Base-by-base conservation (phyloP, 192 early-diverging fungal genomes). In the Rhizophagus clarus region DNA sequence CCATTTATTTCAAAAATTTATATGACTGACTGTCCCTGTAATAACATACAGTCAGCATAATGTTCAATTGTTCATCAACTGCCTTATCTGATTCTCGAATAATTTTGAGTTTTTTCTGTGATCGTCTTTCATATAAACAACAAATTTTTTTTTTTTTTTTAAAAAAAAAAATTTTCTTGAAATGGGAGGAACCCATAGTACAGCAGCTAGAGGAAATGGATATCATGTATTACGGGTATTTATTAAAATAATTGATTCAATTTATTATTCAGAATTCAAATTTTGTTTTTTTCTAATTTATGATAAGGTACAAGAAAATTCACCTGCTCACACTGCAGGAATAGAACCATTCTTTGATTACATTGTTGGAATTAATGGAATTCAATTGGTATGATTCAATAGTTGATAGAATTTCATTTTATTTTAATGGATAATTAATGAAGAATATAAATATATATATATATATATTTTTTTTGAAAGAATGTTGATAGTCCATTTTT, bases 301-400 rank as follows among this genome's bases (percentile, higher is more conserved):
- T 32, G n/a, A 17, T 34, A 69, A 93, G 91, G 90, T 94, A 68
- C 84, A 88, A 45, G 88, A 89, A 42, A 86, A 88, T 77, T 93
- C 93, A 4, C 93, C 93, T 20, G 91, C 93, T 15, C 85, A 88
- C 62, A 81, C 71, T 15, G 90, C 88, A 72, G 93, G 93, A 22
- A 87, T 94, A 42, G 87, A 91, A 31, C 92, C 88, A 5, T 94
- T 94, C 79, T 94, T 94, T 81, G 93, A 94, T 80, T 94, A 90
- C 72, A 91, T 94, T 74, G 84, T 91, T 15, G 82, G 84, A 12
- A 84, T 91, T 31, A 90, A 94, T 61, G 92, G 90, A 24, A 77
- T 84, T 47, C 72, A 81, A 29, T 80, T 92, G 76, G 88, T 88
- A 85, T 70, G 71, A 60, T 60, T 67, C 22, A 31, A 61, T 28